Base-by-base conservation (phyloP, 1,284 basidiomycete genomes). In the Pyrrhoderma noxium region DNA sequence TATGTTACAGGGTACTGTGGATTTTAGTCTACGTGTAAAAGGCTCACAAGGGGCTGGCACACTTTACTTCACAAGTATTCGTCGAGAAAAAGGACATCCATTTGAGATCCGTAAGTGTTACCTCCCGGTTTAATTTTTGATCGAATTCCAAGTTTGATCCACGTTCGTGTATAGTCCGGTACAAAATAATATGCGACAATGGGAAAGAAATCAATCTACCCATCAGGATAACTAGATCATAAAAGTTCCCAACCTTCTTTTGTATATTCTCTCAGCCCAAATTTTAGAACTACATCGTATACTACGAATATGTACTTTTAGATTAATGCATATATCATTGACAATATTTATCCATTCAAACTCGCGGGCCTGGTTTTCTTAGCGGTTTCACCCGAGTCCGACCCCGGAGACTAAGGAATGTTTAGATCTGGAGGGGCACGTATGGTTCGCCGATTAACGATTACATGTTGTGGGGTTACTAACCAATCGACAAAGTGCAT, bases 61-160 rank as follows among this genome's bases (percentile, higher is more conserved):
- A 5, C 63, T 89, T 0, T 89, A 89, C 61, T 89, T 89, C 63
- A 89, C 86, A 4, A 88, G 84, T 62, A 82, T 88, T 53, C 74
- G 86, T 42, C 82, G 78, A 67, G 79, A 75, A n/a, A 89, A 88
- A 61, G 86, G 85, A 3, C 68, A 76, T 40, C 74, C 76, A 0
- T 89, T 85, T 62, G 79, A 74, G 31, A 81, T 83, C 3, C 60
- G 85, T 87, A 64, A 58, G 85, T 75, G 34, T 16, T 21, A 9
- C n/a, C n/a, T n/a, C n/a, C n/a, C n/a, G n/a, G n/a, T n/a, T n/a
- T n/a, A n/a, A n/a, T n/a, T n/a, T n/a, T n/a, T n/a, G 13, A 16
- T 22, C 22, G n/a, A 8, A 27, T 44, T 13, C 35, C 35, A 11
- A 37, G 35, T 11, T 9, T 37, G 11, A 9, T 11, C 35, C 35